Evolutionary conservation across 2,329 filamentous ascomycete species (phyloP), one percentile per base, ranked within the genome.

Genomic region (Atkinsonella hypoxylon): DNA sequence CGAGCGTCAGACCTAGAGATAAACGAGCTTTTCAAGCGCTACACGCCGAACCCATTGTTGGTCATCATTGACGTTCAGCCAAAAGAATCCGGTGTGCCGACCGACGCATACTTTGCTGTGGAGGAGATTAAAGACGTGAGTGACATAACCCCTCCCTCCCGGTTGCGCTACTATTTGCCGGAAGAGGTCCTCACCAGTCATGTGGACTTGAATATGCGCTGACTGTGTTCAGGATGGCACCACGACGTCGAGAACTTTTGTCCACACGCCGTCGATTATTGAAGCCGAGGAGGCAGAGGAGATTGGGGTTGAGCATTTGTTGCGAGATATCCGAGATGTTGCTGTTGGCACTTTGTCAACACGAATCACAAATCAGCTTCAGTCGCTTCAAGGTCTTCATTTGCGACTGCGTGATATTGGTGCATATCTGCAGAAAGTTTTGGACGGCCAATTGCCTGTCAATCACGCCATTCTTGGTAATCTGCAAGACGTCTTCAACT

Each of bases 21-120:
- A 83, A 98, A 98, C 72, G 93, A 98, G 73, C 81, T 98, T 53
- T 97, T 98, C 81, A 98, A 98, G 78, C 82, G 90, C 75, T 98
- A 98, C 75, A 96, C 90, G 49, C 89, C 93, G 18, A 95, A 97
- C 65, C 93, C 93, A 47, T 76, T 98, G 59, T 79, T 98, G 49
- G 91, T 97, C 65, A 98, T 98, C 69, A 90, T 98, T 60, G 93
- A 98, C 66, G 93, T 98, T 55, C 91, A 97, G 70, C 91, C 93
- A 22, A 96, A 96, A 73, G 91, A 97, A 71, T 87, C 95, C 18
- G 93, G 93, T 54, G 93, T 98, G 49, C 93, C 93, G 18, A 98
- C 93, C 47, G 93, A 98, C 72, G 93, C 93, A 45, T 98, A 98
- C 75, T 98, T 98, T 74, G 93, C 93, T 5, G 89, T 98, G 47